Evolutionary conservation across 805 yeast genomes (phyloP), one percentile per base, ranked within the genome.

Genomic region (Kluyveromyces wickerhamii): DNA sequence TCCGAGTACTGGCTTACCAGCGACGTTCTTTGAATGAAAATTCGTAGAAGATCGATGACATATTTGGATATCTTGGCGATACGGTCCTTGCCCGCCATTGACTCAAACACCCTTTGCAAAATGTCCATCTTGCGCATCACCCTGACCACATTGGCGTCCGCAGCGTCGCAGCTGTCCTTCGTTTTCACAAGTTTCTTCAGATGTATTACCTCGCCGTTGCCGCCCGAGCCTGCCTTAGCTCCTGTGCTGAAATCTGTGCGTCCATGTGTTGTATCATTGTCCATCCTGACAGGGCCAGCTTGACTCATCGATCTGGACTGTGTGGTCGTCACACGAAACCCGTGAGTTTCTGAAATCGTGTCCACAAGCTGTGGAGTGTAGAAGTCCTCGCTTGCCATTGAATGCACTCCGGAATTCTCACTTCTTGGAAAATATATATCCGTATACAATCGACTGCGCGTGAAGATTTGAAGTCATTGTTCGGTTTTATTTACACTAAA

Each of bases 51-150:
- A 37, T 81, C 70, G 27, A 81, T 51, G 0, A 70, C 52, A 49
- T 79, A 79, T 47, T 77, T 79, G 17, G 74, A 61, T 7, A 76
- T 62, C 44, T 81, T 81, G 16, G 83, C 81, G 41, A 79, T 39
- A 49, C 79, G 78, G 48, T 81, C 92, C 51, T 80, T 81, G 32
- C 89, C 89, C 2, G 73, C 67, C 18, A 80, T 51, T 30, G 69
- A 67, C 34, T 71, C 71, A 34, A 78, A 51, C 52, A 79, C 56
- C 21, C 65, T 62, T 57, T 77, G 67, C 34, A 76, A 58, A 5
- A 78, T 60, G 30, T 71, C 77, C 48, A 66, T 32, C 17, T 47
- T 48, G 36, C 42, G 39, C 13, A 50, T 39, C 11, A 30, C 15
- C 11, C 30, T 18, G 18, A n/a, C 7, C 11, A n/a, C 22, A 7